A percentile compares a stretch with the other conserved stretches of the same genome.
Evolutionary conservation across 2,329 filamentous ascomycete genomes (phyloP).

Genomic region (Leptosphaerulina australis): DNA sequence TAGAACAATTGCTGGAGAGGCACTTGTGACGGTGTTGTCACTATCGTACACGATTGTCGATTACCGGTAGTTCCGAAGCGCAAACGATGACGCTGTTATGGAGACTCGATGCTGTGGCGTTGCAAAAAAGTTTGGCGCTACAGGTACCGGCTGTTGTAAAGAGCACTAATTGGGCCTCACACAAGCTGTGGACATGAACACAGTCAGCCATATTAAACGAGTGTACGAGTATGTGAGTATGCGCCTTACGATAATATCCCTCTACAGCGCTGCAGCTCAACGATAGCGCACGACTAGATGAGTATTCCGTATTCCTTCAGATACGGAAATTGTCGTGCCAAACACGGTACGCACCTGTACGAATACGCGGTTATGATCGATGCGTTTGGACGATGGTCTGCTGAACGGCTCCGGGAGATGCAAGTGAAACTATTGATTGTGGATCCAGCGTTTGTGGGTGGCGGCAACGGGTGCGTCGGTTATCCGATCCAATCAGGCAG

Average conservation of each 20-base stretch:
- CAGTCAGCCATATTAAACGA: constrained; percentile 12
- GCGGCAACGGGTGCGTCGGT: too few relatives aligned
- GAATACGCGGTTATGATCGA: too few relatives aligned
- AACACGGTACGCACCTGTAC: too few relatives aligned
- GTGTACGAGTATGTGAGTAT: neutral
- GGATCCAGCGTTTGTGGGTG: too few relatives aligned
- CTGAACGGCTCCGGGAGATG: too few relatives aligned
- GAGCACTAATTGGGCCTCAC: constrained; percentile 3
- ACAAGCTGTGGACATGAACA: constrained; percentile 1
- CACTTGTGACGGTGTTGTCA: neutral
- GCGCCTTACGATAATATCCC: neutral
- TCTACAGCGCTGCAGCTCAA: neutral
- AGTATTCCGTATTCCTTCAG: too few relatives aligned
- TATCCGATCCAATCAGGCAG: too few relatives aligned
- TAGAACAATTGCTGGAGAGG: neutral
- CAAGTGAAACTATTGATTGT: too few relatives aligned
- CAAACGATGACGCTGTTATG: constrained; percentile 15
- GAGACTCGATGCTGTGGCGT: constrained; percentile 8
- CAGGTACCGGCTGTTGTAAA: neutral
- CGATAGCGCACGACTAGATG: too few relatives aligned
- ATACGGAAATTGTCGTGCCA: too few relatives aligned
- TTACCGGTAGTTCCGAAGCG: constrained; percentile 3
- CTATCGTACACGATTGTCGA: neutral
- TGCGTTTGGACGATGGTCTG: too few relatives aligned
- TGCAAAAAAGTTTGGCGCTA: constrained; percentile 11